Percentiles rank a stretch among this genome's conserved stretches.
These are phyloP conservation scores for Trichoderma brevicompactum DNA, from an alignment of 2,329 filamentous ascomycete genomes.

Conservation along the genomic window DNA sequence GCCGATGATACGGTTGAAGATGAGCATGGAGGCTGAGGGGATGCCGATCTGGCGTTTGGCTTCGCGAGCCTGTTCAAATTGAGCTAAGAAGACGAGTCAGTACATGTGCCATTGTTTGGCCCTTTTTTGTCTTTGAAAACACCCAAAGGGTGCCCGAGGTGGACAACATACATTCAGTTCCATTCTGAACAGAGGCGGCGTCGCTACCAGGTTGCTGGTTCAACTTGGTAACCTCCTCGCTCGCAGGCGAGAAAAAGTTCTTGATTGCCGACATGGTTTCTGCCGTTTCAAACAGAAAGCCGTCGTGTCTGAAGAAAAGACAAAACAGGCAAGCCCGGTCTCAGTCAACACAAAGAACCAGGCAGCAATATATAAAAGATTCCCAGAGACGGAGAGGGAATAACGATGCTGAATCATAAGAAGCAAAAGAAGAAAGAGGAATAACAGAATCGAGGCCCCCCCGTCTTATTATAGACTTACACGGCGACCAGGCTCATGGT, in stretches of 20 bases:
- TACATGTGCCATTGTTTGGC: neutral
- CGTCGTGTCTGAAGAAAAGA: neutral
- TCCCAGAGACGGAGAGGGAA: neutral
- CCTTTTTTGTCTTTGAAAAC: neutral
- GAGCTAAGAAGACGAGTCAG: conserved; percentile 32
- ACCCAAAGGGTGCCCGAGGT: too few relatives aligned
- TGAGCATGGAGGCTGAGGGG: conserved; percentile 60
- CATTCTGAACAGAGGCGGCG: conserved; percentile 23
- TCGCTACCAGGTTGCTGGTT: conserved; percentile 12
- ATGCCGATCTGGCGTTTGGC: conserved; percentile 61
- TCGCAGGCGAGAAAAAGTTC: neutral
- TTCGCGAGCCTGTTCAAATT: conserved; percentile 48
- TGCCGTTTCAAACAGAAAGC: neutral
- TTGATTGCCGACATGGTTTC: conserved; percentile 17
- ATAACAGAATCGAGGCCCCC: neutral
- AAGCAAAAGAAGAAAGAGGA: neutral
- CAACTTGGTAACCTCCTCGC: conserved; percentile 24
- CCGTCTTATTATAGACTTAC: conserved; percentile 20
- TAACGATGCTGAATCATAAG: neutral
- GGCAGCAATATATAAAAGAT: neutral
- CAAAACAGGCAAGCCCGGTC: neutral
- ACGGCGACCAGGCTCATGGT: neutral
- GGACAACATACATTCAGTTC: conserved; percentile 10
- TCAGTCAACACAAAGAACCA: neutral
- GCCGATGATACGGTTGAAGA: conserved; percentile 69